Base-by-base conservation (phyloP, 192 early-diverging fungal species). In the Coemansia sp. region DNA sequence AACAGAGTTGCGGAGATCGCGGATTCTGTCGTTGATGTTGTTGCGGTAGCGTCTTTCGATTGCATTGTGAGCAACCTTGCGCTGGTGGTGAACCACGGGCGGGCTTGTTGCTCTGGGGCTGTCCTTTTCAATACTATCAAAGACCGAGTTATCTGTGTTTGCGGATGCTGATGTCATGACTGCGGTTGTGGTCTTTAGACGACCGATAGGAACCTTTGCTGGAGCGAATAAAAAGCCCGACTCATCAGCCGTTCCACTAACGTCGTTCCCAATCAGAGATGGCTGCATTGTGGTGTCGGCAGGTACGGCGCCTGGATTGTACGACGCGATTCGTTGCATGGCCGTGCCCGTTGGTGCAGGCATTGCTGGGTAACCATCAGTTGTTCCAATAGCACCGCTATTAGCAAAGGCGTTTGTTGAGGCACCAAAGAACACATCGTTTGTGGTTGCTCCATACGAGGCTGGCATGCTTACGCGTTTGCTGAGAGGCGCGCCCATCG, bases 11-110 rank as follows among this genome's bases (percentile, higher is more conserved):
- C 90, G 91, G 12, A 98, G 85, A 46, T 97, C 94, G 44, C 87
- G 81, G 48, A 98, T 97, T 20, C 96, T 88, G 67, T 97, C 93
- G 84, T 98, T 98, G 73, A 98, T 94, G 85, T 98, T 98, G 80
- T 96, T 96, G 61, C 96, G 87, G 77, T 98, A 98, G 50, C 92
- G 87, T 37, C 91, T 87, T 75, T 98, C 96, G 39, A 98, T 96
- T 3, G 94, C 95, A 65, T 97, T 98, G 75, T 98, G 96, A 2
- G 95, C 93, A 13, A 93, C 91, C 73, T 95, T 97, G 72, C 94
- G 94, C 64, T 90, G 88, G 58, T 88, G 82, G 43, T 86, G 84
- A 5, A 57, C 49, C 38, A 54, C 43, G 13, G 60, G 59, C 46
- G 55, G 49, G 17, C 17, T 58, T 20, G 39, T 20, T 11, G 8